phyloP scores from a whole-genome alignment of 129 eudicot species.

The sunflower (Helianthus annuus) region HanXRQr2.0-SUNRISE NC_035435.2:57112504-57113003 shows the following conservation, averaged over 20 bases:
- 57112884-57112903: conserved; percentile 69
- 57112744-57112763: conserved; percentile 10
- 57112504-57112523: conserved; percentile 90
- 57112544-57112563: conserved; percentile 2
- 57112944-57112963: too few relatives aligned
- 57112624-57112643: conserved; percentile 8
- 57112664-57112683: conserved; percentile 61
- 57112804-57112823: too few relatives aligned
- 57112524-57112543: conserved; percentile 1
- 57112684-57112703: conserved; percentile 73
- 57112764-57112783: neutral
- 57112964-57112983: too few relatives aligned
- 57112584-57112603: conserved; percentile 2
- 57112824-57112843: neutral
- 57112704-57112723: conserved; percentile 75
- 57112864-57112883: conserved; percentile 90
- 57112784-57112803: neutral
- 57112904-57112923: too few relatives aligned
- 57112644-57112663: conserved; percentile 89
- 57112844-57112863: conserved; percentile 74
- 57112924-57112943: too few relatives aligned
- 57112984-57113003: too few relatives aligned
- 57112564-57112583: neutral
- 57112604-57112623: conserved; percentile 8
- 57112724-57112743: conserved; percentile 65